Percentiles rank a stretch among this genome's conserved stretches.
These are phyloP conservation scores for Pezicula neosporulosa DNA, from an alignment of 2,329 filamentous ascomycete species.

Conservation along the genomic window DNA sequence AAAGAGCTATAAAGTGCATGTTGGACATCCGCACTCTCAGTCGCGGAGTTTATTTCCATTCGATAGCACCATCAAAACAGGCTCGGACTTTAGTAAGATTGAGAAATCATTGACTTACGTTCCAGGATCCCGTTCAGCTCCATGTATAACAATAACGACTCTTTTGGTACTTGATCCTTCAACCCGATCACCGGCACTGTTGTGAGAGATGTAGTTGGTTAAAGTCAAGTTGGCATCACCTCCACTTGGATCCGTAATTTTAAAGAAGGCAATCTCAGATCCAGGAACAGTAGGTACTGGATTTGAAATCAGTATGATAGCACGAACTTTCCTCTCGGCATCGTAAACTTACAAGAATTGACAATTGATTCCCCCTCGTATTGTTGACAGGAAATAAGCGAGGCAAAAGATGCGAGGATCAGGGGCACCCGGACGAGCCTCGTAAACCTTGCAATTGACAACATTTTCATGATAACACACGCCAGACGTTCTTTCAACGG, in stretches of 20 bases:
- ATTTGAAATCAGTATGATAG: not conserved
- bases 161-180: conserved; percentile 22
- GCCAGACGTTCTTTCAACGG: no score
- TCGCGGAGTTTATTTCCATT: no score
- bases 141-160: conserved; percentile 32
- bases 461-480: no score
- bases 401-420: not conserved
- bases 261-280: conserved; percentile 30
- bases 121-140: conserved; percentile 27
- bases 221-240: conserved; percentile 20
- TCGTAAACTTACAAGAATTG: not conserved
- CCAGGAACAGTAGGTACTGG: conserved; percentile 26
- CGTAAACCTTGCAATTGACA: no score
- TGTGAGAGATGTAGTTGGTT: conserved; percentile 30
- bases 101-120: conserved; percentile 1
- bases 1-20: no score
- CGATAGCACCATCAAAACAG: no score
- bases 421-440: no score
- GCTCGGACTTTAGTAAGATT: not conserved
- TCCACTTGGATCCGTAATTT: conserved; percentile 13
- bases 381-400: not conserved
- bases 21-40: no score
- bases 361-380: not conserved
- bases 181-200: conserved; percentile 22
- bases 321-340: not conserved